Base-by-base conservation (phyloP, 176 grass and related monocot genomes). In the Aegilops tauschii region DNA sequence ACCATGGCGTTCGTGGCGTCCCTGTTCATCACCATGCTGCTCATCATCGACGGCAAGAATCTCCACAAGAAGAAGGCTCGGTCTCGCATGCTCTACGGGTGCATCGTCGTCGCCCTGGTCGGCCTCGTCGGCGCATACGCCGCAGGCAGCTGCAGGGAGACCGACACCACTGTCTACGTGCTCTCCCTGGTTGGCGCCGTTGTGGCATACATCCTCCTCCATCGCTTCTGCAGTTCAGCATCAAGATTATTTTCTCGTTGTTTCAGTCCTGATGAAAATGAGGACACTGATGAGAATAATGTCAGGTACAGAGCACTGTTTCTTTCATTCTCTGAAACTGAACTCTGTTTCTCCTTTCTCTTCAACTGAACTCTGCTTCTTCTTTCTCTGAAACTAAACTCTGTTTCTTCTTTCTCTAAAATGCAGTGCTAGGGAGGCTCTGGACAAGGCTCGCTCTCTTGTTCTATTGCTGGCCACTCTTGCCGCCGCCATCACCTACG, bases 401-500 rank as follows among this genome's bases (percentile, higher is more conserved):
- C 45, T 49, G 45, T 49, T 49, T 49, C 52, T 20, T 20, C 50
- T 20, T 50, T 56, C 52, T 20, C 52, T 56, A 7, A 54, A 56
- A 56, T 56, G 17, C 52, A 56, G 17, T 56, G 52, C 16, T 56
- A 56, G 0, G 0, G n/a, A n/a, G 21, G 21, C 13, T 20, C 1
- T 74, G 70, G 44, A 85, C 0, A 85, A 76, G 37, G 69, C 83
- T 2, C 62, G 49, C 0, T 61, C 78, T 12, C 69, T 85, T 62
- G 82, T 90, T 13, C 70, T 94, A 78, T 4, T 94, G 45, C 87
- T 94, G 1, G 90, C 92, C 6, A 89, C 88, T 67, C 84, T 94
- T 12, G 89, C 80, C 1, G 84, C 91, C 5, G 0, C 52, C 6
- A 56, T 56, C 2, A 56, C 52, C 52, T 56, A 56, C 0, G 0